Percentiles rank a stretch among this genome's conserved stretches.
Conservation (phyloP, 352 stramenopile species). For the Lagenidium sp. region DNA sequence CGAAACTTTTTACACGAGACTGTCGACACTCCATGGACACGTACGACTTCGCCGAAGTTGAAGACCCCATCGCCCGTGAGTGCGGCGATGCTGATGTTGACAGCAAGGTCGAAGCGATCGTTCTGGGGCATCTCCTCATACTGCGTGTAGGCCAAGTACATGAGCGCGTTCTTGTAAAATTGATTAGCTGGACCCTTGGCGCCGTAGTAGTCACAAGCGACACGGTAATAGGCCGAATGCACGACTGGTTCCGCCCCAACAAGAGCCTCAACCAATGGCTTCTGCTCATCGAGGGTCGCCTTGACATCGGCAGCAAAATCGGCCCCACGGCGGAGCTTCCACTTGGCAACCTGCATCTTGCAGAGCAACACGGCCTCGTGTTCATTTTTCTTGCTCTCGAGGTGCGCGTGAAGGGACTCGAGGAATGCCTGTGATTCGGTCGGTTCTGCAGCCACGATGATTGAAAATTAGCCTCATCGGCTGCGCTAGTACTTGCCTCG, state of each 20-base stretch:
- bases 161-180: conserved; percentile 96
- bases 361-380: conserved; percentile 66
- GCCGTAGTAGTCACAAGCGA: conserved; percentile 91
- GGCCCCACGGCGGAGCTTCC: conserved; percentile 52
- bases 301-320: conserved; percentile 60
- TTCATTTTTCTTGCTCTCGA: conserved; percentile 51
- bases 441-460: conserved; percentile 22
- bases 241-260: conserved; percentile 87
- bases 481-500: not conserved
- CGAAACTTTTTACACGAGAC: too few relatives aligned
- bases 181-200: conserved; percentile 87
- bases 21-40: too few relatives aligned
- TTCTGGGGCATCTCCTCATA: conserved; percentile 81
- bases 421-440: conserved; percentile 65
- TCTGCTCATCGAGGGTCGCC: conserved; percentile 55
- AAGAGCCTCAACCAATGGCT: conserved; percentile 68
- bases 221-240: conserved; percentile 89
- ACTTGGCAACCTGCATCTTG: conserved; percentile 66
- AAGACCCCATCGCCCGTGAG: conserved; percentile 96
- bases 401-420: conserved; percentile 41
- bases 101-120: conserved; percentile 84
- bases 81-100: conserved; percentile 94
- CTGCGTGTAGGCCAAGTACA: conserved; percentile 95
- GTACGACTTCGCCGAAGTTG: conserved; percentile 97
- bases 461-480: not conserved